Evolutionary conservation across 768 basidiomycete species (phyloP), one percentile per base, ranked within the genome.

Genomic region (Amanita muscaria): DNA sequence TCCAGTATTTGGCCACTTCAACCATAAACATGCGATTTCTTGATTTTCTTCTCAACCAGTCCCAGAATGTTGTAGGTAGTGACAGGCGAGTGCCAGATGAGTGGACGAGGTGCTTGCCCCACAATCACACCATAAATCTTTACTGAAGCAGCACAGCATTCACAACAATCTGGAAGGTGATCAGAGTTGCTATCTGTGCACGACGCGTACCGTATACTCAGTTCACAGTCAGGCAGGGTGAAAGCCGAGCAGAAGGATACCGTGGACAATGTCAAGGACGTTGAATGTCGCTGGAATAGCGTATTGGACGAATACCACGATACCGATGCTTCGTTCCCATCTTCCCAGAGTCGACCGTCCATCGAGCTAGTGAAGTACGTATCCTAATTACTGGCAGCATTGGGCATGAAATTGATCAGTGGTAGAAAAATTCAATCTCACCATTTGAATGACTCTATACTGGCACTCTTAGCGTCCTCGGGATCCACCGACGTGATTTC

Each of bases 401-500:
- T n/a, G n/a, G n/a, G n/a, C n/a, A n/a, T n/a, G n/a, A 5, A 15
- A 39, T 39, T 16, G 29, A 38, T 15, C 5, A 11, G 12, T 22
- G 11, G 9, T 7, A 46, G 44, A 24, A 23, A 24, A 22, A 24
- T 27, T 4, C 44, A 31, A 37, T 46, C 22, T 16, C 5, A n/a
- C 12, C 32, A 33, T 33, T 40, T 68, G 4, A 46, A 67, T 12
- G 53, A 58, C 25, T 53, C 62, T n/a, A 47, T 73, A 27, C 46
- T 48, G 19, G 45, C 54, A 7, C 59, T 74, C 27, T 62, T 88
- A 12, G 69, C 71, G 1, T 77, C 77, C 5, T 51, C 64, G 18
- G 67, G 66, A 30, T 63, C 67, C 4, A 71, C 83, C 51, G 87
- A 91, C 23, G 77, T 75, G 16, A 83, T 96, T 23, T 85, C 88